Base-by-base conservation (phyloP, 78 protist species). In the Dictyostelium purpureum region DNA sequence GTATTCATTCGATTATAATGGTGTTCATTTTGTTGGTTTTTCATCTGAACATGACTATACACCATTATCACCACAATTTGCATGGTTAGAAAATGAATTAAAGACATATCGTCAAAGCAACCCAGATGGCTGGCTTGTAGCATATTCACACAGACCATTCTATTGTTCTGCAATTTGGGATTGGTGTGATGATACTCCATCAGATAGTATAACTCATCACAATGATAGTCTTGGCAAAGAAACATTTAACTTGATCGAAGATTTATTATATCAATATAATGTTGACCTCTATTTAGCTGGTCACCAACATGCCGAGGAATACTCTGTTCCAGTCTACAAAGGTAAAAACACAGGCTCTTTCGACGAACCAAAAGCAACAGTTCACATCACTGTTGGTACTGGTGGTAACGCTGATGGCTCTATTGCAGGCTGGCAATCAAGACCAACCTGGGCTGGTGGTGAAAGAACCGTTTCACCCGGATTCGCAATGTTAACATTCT, bases 81-180 rank as follows among this genome's bases (percentile, higher is more conserved):
- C 40, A 37, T 80, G 89, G 89, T 43, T 80, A 11, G 89, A 63
- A 21, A 80, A 80, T 35, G 69, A 80, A 18, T 49, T 80, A 18
- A 67, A 47, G 47, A 28, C 12, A 18, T 80, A 43, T 56, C 77
- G 89, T 66, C 45, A 49, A 35, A 12, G 21, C 11, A 80, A 80
- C 49, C 89, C 89, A 65, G 51, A 21, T 49, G 89, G 89, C 10
- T 80, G 89, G 89, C 35, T 80, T 43, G 70, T 80, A 14, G 35
- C 67, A 24, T 80, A 80, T 40, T 70, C 89, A 19, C 89, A 80
- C 51, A 49, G 89, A 28, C 74, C 65, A 38, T 67, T 67, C 18
- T 80, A 80, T 16, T 80, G 89, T 66, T 33, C 56, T 19, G 77
- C 63, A 2, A 26, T 61, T 4, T 80, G 54, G 61, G 35, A 51